These are phyloP conservation scores for Phytophthora syringae DNA, from an alignment of 352 stramenopile species.

Conservation along the genomic window DNA sequence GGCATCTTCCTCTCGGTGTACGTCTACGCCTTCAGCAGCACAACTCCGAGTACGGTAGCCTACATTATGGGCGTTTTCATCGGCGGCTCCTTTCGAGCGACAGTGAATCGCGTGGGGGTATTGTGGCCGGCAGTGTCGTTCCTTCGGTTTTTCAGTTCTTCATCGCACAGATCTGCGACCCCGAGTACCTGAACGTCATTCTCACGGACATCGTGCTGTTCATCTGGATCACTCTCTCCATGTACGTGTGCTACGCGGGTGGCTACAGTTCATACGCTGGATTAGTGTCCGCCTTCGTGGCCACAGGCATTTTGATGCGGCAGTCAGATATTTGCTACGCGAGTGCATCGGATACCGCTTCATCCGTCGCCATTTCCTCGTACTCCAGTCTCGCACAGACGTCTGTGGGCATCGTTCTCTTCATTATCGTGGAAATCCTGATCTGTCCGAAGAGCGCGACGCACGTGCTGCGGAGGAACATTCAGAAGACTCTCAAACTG, in stretches of 20 bases:
- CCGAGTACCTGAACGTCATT: slow-evolving; percentile 36
- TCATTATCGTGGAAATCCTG: slow-evolving; percentile 70
- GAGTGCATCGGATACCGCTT: slow-evolving; percentile 35
- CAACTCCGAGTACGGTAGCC: slow-evolving; percentile 57
- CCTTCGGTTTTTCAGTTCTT: slow-evolving; percentile 86
- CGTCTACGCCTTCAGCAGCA: slow-evolving; percentile 72
- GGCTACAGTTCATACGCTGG: slow-evolving; percentile 68
- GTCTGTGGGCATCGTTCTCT: slow-evolving; percentile 76
- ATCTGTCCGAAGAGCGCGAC: slow-evolving; percentile 67
- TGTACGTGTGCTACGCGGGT: slow-evolving; percentile 69
- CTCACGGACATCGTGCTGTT: slow-evolving; percentile 58
- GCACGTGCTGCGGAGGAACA: slow-evolving; percentile 60
- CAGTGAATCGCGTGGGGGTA: slow-evolving; percentile 79
- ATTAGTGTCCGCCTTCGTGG: slow-evolving; percentile 69
- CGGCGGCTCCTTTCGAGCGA: slow-evolving; percentile 75
- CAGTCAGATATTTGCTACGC: slow-evolving; percentile 58
- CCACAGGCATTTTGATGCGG: slow-evolving; percentile 61
- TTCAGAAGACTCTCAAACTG: slow-evolving; percentile 67
- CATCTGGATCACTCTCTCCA: slow-evolving; percentile 60
- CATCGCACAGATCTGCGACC: slow-evolving; percentile 67
- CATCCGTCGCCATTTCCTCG: slow-evolving; percentile 60
- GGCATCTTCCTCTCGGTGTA: slow-evolving; percentile 78
- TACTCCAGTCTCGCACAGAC: slow-evolving; percentile 80
- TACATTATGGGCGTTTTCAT: slow-evolving; percentile 82
- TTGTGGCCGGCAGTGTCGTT: slow-evolving; percentile 78